phyloP scores from a whole-genome alignment of 129 eudicot genomes.

The Mikania micrantha region DNA sequence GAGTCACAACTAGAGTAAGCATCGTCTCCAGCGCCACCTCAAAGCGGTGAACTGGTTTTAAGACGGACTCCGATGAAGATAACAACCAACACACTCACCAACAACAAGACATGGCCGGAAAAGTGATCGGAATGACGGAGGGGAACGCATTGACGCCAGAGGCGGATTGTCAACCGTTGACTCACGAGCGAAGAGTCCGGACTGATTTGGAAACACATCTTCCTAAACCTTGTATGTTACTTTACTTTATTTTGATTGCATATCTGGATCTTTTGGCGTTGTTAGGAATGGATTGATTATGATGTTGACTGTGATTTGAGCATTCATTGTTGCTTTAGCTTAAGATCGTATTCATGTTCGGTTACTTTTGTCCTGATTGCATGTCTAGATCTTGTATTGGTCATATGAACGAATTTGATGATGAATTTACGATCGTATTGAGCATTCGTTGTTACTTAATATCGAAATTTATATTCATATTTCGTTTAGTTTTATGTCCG shows the following conservation, averaged over 20 bases:
- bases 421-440: too few relatives aligned
- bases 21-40: slow-evolving; percentile 14
- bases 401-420: not conserved
- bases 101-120: slow-evolving; percentile 7
- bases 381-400: not conserved
- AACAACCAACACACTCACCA: not conserved
- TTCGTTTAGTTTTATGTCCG: not conserved
- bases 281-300: not conserved
- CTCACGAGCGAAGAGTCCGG: slow-evolving; percentile 53
- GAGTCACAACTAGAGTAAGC: slow-evolving; percentile 15
- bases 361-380: not conserved
- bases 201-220: slow-evolving; percentile 70
- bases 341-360: too few relatives aligned
- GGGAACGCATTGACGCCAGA: slow-evolving; percentile 44
- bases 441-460: too few relatives aligned
- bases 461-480: too few relatives aligned
- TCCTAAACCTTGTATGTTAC: slow-evolving; percentile 81
- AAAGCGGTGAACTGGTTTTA: slow-evolving; percentile 12
- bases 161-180: slow-evolving; percentile 73
- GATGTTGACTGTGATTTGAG: not conserved
- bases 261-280: not conserved
- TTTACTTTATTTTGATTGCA: not conserved
- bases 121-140: slow-evolving; percentile 10
- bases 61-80: not conserved
- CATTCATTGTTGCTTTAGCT: not conserved